Evolutionary conservation across 805 yeast species (phyloP).

Genomic region (Ogataea ganodermae): DNA sequence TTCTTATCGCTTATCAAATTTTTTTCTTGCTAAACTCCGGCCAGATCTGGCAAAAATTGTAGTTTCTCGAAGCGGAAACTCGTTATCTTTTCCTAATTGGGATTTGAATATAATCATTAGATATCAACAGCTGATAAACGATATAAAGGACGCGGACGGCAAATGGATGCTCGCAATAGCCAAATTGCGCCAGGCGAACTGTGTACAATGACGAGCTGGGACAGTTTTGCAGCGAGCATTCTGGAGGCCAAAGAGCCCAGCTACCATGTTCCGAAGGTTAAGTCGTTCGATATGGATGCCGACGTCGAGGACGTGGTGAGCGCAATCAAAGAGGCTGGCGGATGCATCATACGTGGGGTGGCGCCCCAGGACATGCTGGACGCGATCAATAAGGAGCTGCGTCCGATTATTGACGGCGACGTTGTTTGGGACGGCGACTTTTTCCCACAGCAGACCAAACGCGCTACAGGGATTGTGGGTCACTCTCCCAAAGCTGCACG

Average conservation of each 20-base stretch:
- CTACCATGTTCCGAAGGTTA: conserved; percentile 12
- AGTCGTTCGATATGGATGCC: conserved; percentile 13
- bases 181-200: too few relatives aligned
- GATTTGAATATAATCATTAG: too few relatives aligned
- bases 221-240: conserved; percentile 10
- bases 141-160: too few relatives aligned
- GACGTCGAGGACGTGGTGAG: conserved; percentile 16
- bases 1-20: not conserved
- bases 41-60: not conserved
- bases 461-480: conserved; percentile 18
- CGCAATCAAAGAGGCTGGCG: conserved; percentile 29
- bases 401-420: conserved; percentile 27
- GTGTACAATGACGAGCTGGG: conserved; percentile 6
- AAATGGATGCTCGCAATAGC: too few relatives aligned
- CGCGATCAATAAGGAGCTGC: conserved; percentile 22
- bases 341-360: conserved; percentile 27
- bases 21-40: not conserved
- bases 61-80: not conserved
- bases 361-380: conserved; percentile 17
- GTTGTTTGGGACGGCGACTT: conserved; percentile 19
- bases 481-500: conserved; percentile 14
- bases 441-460: conserved; percentile 14
- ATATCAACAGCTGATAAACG: too few relatives aligned
- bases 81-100: not conserved
- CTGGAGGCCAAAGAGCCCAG: conserved; percentile 13